These are phyloP conservation scores for Spathaspora arborariae DNA, from an alignment of 805 yeast genomes.

Conservation along the genomic window DNA sequence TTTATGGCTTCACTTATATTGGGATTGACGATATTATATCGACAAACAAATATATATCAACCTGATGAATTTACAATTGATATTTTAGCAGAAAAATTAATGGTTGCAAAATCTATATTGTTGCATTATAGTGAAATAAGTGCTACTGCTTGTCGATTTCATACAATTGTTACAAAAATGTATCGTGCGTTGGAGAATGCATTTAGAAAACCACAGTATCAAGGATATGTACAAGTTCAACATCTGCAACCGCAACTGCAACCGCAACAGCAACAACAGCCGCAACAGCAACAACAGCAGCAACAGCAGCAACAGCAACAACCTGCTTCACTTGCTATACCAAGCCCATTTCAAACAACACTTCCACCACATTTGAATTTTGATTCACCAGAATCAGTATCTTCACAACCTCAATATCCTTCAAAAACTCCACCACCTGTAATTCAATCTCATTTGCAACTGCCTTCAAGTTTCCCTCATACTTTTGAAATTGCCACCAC, in stretches of 20 bases:
- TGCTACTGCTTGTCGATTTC: slow-evolving; percentile 10
- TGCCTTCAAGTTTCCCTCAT: slow-evolving; percentile 4
- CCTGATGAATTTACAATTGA: slow-evolving; percentile 12
- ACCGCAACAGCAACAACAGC: not conserved
- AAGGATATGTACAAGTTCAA: not conserved
- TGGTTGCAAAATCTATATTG: slow-evolving; percentile 9
- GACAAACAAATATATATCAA: slow-evolving; percentile 7
- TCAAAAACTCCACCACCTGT: slow-evolving; percentile 1
- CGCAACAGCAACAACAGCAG: not conserved
- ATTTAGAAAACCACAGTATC: slow-evolving; percentile 7
- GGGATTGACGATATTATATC: slow-evolving; percentile 26
- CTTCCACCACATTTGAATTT: not conserved
- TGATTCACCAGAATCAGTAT: slow-evolving; percentile 1
- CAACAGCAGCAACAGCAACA: not conserved
- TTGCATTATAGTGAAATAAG: slow-evolving; percentile 10
- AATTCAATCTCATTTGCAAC: slow-evolving; percentile 5
- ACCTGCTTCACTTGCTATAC: not conserved
- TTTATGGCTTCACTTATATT: slow-evolving; percentile 36
- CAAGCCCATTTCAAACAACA: not conserved
- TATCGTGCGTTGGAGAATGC: slow-evolving; percentile 9
- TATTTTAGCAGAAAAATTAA: slow-evolving; percentile 10
- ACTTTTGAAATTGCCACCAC: slow-evolving; percentile 5
- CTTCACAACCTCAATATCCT: not conserved
- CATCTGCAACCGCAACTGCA: not conserved
- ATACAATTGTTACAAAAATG: slow-evolving; percentile 13